Base-by-base conservation (phyloP, 169 alveolate genomes). In the Hammondia hammondi region DNA sequence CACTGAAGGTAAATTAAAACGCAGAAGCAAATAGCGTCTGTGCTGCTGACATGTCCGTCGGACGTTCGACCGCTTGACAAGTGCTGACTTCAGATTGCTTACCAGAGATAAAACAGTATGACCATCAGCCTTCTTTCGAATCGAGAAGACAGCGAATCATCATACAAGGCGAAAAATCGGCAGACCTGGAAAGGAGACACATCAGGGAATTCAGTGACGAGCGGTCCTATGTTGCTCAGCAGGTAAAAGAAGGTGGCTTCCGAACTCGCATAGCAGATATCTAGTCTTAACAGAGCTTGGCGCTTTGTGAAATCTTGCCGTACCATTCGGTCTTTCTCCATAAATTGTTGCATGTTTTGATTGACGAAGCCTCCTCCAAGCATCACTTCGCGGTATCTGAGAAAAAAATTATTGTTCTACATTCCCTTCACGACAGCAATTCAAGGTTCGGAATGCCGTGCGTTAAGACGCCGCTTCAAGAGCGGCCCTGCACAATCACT, bases 351-450 rank as follows among this genome's bases (percentile, higher is more conserved):
- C 43, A 98, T 95, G 81, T 96, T 93, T 81, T 96, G 96, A 93
- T 98, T 98, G 12, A 98, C 98, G 94, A 97, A 97, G 10, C 99
- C 99, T 57, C 98, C 98, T 89, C 97, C 98, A 82, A 97, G 96
- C 96, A 96, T 97, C 35, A 97, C 98, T 96, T 98, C 99, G 45
- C 96, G 95, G 91, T 98, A 98, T 92, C 92, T 85, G 91, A 10
- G 29, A 29, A 27, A 12, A 82, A 21, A 29, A 82, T 39, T 24
- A 82, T 12, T 14, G 61, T 52, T 52, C 61, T 4, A n/a, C 43
- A 71, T 52, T 52, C 61, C 61, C 61, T 52, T 14, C 61, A 52
- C 24, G 19, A 14, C 61, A 52, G 2, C 61, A 52, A 52, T 14
- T 52, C 43, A 39, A 39, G 19, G 61, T 52, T 52, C 24, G 61